Base-by-base conservation (phyloP, 306 rosid genomes). In the Leucaena leucocephala region DNA sequence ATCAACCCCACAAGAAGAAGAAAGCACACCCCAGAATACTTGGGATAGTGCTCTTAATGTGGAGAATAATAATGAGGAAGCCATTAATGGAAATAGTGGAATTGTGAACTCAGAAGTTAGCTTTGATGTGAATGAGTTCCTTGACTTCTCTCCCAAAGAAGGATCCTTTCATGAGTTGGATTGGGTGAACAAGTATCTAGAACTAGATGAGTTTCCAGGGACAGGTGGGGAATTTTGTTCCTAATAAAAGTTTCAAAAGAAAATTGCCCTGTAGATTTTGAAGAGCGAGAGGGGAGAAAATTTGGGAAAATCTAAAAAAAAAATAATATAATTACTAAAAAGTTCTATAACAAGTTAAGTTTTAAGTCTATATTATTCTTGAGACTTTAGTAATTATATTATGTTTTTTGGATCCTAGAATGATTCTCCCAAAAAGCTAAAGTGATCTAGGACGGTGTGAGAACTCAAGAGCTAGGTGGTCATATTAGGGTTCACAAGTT, bases 61-160 rank as follows among this genome's bases (percentile, higher is more conserved):
- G 43, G 81, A 79, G 44, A 71, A 22, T 4, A 6, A 6, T 3
- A 2, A 6, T 2, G 83, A 72, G 74, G 75, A 52, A 3, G 72
- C 19, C 17, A 27, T 8, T 34, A 27, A 43, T 43, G 54, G 73
- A 68, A 71, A 39, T 45, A 27, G 27, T 1, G 78, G 46, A 44
- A 35, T 13, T 75, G 78, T 62, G 15, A 78, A 44, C 58, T 71
- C 70, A 1, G 88, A 82, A 13, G 34, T 54, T 54, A 78, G 40
- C 74, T 90, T 90, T 10, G 84, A 87, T 59, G 87, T 87, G 42
- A 68, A 87, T 42, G 88, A 88, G 63, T 85, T 90, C 82, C 85
- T 90, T 43, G 79, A 87, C 65, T 87, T 86, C 72, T 45, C 88
- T 3, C 14, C 81, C 36, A 21, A n/a, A 1, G 91, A 86, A 61